Evolutionary conservation across 2,329 filamentous ascomycete species (phyloP), one percentile per base, ranked within the genome.

Genomic region (Botrytis elliptica): DNA sequence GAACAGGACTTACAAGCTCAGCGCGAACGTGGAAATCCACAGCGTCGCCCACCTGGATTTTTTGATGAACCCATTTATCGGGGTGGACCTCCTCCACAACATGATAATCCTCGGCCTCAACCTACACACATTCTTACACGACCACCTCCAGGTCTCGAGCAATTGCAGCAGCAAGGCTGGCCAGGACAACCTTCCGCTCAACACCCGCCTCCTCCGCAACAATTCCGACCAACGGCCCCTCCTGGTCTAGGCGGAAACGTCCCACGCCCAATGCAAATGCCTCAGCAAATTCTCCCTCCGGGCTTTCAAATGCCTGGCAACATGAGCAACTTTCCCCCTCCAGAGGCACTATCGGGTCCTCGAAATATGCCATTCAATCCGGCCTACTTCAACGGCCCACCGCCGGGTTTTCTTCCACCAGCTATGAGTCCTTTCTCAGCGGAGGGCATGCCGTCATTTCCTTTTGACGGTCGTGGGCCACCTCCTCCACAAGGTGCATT

Each of bases 41-140:
- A 81, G 74, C 86, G 38, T 85, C 77, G 78, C 1, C 80, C 79
- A 29, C 80, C 79, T 33, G 80, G 79, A 64, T 81, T 80, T 66
- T 80, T 76, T 60, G 80, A 81, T 46, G 79, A 81, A n/a, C 72
- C 77, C 25, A 60, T 57, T 33, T 73, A 69, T 59, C 78, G 78
- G 25, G 78, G 80, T 60, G 77, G 77, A 42, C 75, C 76, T 29
- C 77, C 76, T 38, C 77, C 76, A 42, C 79, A 77, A 60, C 79
- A 79, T 66, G 80, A 81, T 55, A 75, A 75, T 38, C 77, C 78
- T 64, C 84, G 83, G 40, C 85, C 85, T 73, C 87, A 88, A 76
- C 88, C 88, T 7, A 90, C 88, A 6, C 89, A 91, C 79, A 91
- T 91, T 71, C 81, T 91, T 36, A 89, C 91, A 81, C 87, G 89